Percentiles rank a stretch among this genome's conserved stretches.
phyloP scores from a whole-genome alignment of 78 protist genomes.

The Acrasis kona region DNA sequence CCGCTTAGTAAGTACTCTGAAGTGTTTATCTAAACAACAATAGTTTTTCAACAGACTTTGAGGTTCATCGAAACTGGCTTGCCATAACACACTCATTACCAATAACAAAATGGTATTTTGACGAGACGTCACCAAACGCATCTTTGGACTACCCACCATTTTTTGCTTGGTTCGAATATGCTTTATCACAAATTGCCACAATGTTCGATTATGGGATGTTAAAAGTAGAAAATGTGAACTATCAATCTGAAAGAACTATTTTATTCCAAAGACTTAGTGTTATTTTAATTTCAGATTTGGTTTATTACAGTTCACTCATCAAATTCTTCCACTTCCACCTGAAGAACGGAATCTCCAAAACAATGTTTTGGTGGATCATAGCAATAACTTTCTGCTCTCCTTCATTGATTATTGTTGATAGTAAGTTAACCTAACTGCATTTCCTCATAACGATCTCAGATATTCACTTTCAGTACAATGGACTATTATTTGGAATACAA shows the following conservation, averaged over 20 bases:
- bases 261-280: conserved; percentile 71
- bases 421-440: too few relatives aligned
- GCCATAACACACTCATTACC: conserved; percentile 87
- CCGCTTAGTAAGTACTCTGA: background rate
- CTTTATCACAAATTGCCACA: conserved; percentile 41
- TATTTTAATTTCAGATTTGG: conserved; percentile 25
- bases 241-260: conserved; percentile 34
- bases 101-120: conserved; percentile 67
- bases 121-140: conserved; percentile 74
- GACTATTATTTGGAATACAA: conserved; percentile 60
- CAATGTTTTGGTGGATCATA: background rate
- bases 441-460: too few relatives aligned
- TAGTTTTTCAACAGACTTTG: conserved; percentile 3
- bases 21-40: background rate
- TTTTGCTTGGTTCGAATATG: conserved; percentile 87
- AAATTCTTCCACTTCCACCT: background rate
- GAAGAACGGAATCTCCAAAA: background rate
- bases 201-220: conserved; percentile 59
- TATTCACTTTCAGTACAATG: conserved; percentile 90
- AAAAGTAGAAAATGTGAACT: conserved; percentile 4
- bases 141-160: conserved; percentile 97
- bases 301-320: conserved; percentile 11
- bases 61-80: conserved; percentile 81
- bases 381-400: too few relatives aligned
- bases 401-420: conserved; percentile 2